Conservation (phyloP, 148 eudicot genomes). For the Silene latifolia region DNA sequence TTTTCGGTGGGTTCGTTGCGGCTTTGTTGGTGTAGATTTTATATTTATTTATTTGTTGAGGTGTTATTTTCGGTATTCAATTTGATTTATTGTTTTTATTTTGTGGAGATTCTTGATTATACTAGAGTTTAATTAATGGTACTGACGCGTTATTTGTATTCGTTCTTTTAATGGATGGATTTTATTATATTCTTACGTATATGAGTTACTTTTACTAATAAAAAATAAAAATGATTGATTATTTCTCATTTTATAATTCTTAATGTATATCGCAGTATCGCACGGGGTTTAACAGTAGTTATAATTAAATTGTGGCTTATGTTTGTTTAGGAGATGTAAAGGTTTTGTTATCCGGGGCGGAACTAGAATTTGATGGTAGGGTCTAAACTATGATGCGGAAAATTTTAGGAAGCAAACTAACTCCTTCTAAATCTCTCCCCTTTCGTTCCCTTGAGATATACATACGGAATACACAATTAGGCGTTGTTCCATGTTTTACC, state of each 20-base stretch:
- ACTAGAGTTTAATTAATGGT: not conserved
- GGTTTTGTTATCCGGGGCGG: too few relatives aligned
- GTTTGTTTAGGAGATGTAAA: too few relatives aligned
- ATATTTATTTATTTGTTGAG: not conserved
- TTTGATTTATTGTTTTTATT: not conserved
- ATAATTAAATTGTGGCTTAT: too few relatives aligned
- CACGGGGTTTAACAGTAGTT: too few relatives aligned
- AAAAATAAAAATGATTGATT: not conserved
- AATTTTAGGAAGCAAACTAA: too few relatives aligned
- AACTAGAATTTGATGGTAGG: too few relatives aligned
- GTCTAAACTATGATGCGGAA: too few relatives aligned
- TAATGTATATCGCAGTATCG: too few relatives aligned
- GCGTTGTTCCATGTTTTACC: too few relatives aligned
- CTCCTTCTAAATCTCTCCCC: too few relatives aligned
- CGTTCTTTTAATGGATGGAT: not conserved
- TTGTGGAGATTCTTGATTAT: not conserved
- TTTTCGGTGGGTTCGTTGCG: constrained; percentile 30
- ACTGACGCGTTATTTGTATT: not conserved
- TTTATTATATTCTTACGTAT: not conserved
- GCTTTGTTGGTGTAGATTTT: constrained; percentile 24
- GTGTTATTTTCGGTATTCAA: not conserved
- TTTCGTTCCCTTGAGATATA: too few relatives aligned
- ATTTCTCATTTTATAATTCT: not conserved
- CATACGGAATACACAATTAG: too few relatives aligned
- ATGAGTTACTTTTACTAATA: not conserved